Percentiles rank a stretch among this genome's conserved stretches.
These are phyloP conservation scores for Wilhelminamyces savonicus DNA, from an alignment of 805 yeast species.

Conservation along the genomic window DNA sequence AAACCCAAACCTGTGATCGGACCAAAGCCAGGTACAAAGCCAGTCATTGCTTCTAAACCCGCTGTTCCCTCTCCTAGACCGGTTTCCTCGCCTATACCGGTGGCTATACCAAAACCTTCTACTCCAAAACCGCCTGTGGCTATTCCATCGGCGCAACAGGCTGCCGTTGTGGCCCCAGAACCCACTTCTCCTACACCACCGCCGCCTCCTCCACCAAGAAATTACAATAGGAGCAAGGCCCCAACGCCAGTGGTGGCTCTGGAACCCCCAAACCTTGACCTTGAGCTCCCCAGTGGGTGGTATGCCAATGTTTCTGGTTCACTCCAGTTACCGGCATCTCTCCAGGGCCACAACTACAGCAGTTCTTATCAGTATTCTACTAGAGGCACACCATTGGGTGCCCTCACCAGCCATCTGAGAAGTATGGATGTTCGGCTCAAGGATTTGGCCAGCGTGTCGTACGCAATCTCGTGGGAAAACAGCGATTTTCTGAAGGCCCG, in stretches of 20 bases:
- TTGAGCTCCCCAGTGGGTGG: slow-evolving; percentile 44
- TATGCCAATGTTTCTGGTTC: slow-evolving; percentile 25
- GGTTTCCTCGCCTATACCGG: slow-evolving; percentile 1
- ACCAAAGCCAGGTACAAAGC: slow-evolving; percentile 5
- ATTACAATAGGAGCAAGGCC: slow-evolving; percentile 6
- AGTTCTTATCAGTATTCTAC: slow-evolving; percentile 12
- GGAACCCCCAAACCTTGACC: slow-evolving; percentile 32
- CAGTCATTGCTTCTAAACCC: slow-evolving; percentile 4
- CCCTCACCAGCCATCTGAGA: slow-evolving; percentile 11
- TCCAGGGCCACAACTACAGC: slow-evolving; percentile 30
- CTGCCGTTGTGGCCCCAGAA: no score
- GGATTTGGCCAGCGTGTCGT: slow-evolving; percentile 35
- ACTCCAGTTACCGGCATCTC: slow-evolving; percentile 27
- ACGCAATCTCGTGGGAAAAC: slow-evolving; percentile 36
- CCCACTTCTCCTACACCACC: slow-evolving; percentile 12
- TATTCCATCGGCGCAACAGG: no score
- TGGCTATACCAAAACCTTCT: no score
- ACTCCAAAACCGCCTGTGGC: no score
- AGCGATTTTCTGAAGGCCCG: slow-evolving; percentile 13
- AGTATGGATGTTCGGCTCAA: slow-evolving; percentile 29
- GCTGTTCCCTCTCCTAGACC: no score
- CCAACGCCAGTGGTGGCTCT: no score
- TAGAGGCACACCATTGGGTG: slow-evolving; percentile 3
- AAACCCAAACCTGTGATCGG: slow-evolving; percentile 1
- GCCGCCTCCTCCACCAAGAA: slow-evolving; percentile 25